These are phyloP conservation scores for Triticum dicoccoides DNA, from an alignment of 176 grass and related monocot genomes.

Conservation along the genomic window DNA sequence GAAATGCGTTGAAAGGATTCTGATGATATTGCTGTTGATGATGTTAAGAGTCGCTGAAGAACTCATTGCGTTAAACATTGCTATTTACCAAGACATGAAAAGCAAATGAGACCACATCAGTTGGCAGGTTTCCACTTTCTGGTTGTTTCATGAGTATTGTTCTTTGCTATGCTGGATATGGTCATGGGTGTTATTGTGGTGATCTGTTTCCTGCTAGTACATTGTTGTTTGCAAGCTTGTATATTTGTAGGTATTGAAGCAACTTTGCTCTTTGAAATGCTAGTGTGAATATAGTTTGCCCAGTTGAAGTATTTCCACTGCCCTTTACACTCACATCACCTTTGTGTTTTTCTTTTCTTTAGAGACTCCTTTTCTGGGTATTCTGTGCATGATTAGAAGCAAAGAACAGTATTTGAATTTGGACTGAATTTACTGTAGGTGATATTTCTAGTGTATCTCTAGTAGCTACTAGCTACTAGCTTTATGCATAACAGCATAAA, in stretches of 20 bases:
- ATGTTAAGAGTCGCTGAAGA: conserved; percentile 45
- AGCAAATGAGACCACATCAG: conserved; percentile 52
- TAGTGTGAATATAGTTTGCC: no score
- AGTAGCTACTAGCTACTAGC: not conserved
- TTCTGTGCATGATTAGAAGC: not conserved
- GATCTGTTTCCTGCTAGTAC: not conserved
- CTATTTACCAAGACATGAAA: conserved; percentile 69
- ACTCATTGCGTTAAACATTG: conserved; percentile 47
- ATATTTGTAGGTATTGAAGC: no score
- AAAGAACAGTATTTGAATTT: not conserved
- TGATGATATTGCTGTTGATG: conserved; percentile 28
- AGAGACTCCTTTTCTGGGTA: not conserved
- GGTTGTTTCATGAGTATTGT: conserved; percentile 22
- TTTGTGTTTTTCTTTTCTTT: not conserved
- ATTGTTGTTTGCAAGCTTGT: no score
- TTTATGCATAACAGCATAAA: not conserved
- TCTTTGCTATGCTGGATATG: not conserved
- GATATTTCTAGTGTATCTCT: not conserved
- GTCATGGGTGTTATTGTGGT: not conserved
- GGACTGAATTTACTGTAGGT: not conserved
- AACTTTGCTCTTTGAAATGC: no score
- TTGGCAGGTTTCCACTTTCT: conserved; percentile 80
- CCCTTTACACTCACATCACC: not conserved
- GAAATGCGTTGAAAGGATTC: conserved; percentile 32
- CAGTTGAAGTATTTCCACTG: no score